Percentiles rank a stretch among this genome's conserved stretches.
phyloP scores from a whole-genome alignment of 225 moss, liverwort and hornwort genomes.

The Bryoerythrophyllum caledonicum region DNA sequence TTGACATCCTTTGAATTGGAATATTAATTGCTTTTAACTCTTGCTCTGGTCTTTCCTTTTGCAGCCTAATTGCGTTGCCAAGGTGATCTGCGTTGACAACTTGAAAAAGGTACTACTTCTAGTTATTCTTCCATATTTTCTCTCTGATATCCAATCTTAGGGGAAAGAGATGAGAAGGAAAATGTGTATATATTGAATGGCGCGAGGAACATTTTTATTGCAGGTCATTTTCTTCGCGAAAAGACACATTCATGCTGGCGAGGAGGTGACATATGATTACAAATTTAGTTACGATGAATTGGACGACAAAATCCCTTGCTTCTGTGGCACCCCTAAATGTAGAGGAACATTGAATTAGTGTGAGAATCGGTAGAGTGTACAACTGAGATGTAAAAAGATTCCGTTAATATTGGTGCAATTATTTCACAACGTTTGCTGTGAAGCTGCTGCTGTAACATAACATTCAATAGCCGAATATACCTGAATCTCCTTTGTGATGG shows the following conservation, averaged over 20 bases:
- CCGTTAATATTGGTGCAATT: background rate
- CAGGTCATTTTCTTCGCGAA: constrained; percentile 87
- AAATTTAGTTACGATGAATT: constrained; percentile 85
- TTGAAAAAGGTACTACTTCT: constrained; percentile 59
- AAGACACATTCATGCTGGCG: constrained; percentile 69
- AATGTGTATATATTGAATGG: constrained; percentile 20
- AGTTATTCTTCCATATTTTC: background rate
- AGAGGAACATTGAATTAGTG: constrained; percentile 73
- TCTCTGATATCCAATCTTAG: background rate
- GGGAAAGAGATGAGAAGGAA: background rate
- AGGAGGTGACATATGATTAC: constrained; percentile 85
- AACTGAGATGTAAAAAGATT: constrained; percentile 19
- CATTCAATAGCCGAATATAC: no score
- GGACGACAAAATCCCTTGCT: constrained; percentile 80
- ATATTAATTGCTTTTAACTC: constrained; percentile 7
- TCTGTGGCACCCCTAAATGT: constrained; percentile 73
- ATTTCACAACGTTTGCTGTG: background rate
- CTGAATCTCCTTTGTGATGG: no score
- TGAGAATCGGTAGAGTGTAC: constrained; percentile 25
- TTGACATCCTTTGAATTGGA: background rate
- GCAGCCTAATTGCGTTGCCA: constrained; percentile 89
- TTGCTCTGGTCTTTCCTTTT: constrained; percentile 2
- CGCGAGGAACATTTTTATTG: background rate
- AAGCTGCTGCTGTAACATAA: no score
- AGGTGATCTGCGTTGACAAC: constrained; percentile 83